Conservation (phyloP, 768 basidiomycete species). For the Boletus vermiculosoides region DNA sequence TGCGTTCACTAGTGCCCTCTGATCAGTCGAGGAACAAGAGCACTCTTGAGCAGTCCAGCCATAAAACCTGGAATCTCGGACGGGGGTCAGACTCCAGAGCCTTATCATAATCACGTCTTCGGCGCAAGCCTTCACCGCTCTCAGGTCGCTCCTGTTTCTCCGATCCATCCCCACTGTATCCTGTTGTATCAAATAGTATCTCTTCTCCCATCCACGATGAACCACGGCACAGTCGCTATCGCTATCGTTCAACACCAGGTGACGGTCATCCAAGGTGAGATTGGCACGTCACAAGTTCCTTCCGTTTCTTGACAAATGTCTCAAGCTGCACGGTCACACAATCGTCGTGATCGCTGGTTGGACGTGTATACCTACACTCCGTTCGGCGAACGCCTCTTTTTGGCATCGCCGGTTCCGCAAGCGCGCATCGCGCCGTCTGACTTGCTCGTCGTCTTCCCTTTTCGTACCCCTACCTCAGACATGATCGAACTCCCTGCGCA, state of each 20-base stretch:
- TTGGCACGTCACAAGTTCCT: neutral
- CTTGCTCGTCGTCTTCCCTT: constrained; percentile 54
- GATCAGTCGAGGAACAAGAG: constrained; percentile 18
- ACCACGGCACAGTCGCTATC: constrained; percentile 61
- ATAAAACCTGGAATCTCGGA: constrained; percentile 21
- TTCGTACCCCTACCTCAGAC: constrained; percentile 39
- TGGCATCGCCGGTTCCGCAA: constrained; percentile 55
- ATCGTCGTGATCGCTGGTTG: constrained; percentile 52
- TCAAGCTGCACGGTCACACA: constrained; percentile 57
- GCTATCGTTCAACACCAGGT: constrained; percentile 69
- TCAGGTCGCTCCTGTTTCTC: constrained; percentile 6
- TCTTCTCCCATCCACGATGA: constrained; percentile 32
- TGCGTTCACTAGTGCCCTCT: neutral
- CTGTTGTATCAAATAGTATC: constrained; percentile 20
- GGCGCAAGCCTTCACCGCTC: neutral
- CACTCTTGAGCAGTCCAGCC: neutral
- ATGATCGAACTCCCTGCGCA: constrained; percentile 65
- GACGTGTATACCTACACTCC: constrained; percentile 66
- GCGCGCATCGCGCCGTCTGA: constrained; percentile 62
- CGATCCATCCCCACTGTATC: neutral
- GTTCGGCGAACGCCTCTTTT: constrained; percentile 65
- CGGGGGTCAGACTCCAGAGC: neutral
- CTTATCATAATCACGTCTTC: neutral
- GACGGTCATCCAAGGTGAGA: constrained; percentile 63
- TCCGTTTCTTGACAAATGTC: constrained; percentile 3